These are phyloP conservation scores for Roridomyces roridus DNA, from an alignment of 768 basidiomycete genomes.

Conservation along the genomic window DNA sequence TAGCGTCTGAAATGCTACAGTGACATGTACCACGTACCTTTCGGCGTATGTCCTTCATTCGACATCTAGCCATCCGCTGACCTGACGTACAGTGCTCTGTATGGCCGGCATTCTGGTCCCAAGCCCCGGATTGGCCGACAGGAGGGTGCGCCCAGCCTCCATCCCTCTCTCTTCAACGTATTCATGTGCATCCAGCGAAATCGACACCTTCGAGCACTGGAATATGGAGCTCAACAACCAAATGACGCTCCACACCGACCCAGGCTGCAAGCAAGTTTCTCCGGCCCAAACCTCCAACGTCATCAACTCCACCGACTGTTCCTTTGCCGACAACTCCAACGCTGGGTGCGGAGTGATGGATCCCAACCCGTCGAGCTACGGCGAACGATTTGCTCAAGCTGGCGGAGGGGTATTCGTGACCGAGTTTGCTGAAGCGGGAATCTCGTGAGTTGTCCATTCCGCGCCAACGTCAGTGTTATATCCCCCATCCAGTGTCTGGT, in stretches of 20 bases:
- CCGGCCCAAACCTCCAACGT: constrained; percentile 58
- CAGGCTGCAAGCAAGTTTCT: constrained; percentile 59
- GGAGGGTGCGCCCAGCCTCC: constrained; percentile 68
- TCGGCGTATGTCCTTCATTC: not conserved
- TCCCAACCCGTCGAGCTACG: constrained; percentile 62
- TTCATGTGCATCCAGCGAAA: constrained; percentile 46
- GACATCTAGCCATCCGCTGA: not conserved
- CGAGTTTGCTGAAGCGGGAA: constrained; percentile 68
- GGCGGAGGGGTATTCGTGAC: constrained; percentile 81
- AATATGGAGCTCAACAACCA: constrained; percentile 71
- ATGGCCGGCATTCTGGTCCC: constrained; percentile 73
- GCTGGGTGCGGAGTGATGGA: constrained; percentile 71
- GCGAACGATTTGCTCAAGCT: constrained; percentile 65
- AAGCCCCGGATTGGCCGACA: constrained; percentile 63
- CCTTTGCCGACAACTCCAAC: constrained; percentile 57
- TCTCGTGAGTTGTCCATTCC: constrained; percentile 70
- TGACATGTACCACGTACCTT: not conserved
- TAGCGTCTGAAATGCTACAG: not conserved
- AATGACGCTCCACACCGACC: constrained; percentile 72
- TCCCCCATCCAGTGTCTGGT: constrained; percentile 57
- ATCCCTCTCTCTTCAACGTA: not conserved
- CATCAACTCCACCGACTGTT: constrained; percentile 65
- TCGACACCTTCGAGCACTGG: constrained; percentile 85
- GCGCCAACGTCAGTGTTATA: too few relatives aligned
- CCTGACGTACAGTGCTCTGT: constrained; percentile 60